These are phyloP conservation scores for Erythrobasidium hasegawianum DNA, from an alignment of 1,284 basidiomycete species.

Conservation along the genomic window DNA sequence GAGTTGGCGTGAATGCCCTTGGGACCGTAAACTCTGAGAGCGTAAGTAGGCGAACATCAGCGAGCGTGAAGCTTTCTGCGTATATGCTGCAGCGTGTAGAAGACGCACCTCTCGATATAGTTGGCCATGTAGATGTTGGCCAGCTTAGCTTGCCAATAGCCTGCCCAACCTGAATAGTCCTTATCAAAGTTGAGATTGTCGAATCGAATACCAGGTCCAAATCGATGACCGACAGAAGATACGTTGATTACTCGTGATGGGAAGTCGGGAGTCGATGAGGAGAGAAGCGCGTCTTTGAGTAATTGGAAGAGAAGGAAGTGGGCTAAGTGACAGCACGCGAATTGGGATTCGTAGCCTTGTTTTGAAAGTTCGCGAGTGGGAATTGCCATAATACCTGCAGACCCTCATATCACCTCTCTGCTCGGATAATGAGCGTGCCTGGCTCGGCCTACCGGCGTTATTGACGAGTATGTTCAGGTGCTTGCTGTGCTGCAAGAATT, in stretches of 20 bases:
- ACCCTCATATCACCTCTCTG: neutral
- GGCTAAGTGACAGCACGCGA: constrained; percentile 6
- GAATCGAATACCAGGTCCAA: neutral
- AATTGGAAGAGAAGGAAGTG: constrained; percentile 24
- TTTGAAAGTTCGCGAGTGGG: constrained; percentile 4
- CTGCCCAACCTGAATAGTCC: constrained; percentile 3
- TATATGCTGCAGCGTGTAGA: neutral
- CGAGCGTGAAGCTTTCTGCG: neutral
- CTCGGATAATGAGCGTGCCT: neutral
- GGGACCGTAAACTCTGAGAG: constrained; percentile 4
- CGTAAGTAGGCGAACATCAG: neutral
- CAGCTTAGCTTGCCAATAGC: constrained; percentile 9
- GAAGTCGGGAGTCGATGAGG: constrained; percentile 9
- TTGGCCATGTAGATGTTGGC: constrained; percentile 19
- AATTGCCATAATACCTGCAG: constrained; percentile 16
- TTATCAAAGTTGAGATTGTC: constrained; percentile 9
- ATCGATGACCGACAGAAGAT: constrained; percentile 7
- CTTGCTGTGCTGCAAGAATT: constrained; percentile 1
- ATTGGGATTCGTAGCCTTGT: constrained; percentile 14
- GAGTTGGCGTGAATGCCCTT: constrained; percentile 11
- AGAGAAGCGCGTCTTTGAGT: neutral
- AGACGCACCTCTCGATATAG: constrained; percentile 3
- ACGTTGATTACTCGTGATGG: constrained; percentile 15
- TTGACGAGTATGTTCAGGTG: constrained; percentile 16
- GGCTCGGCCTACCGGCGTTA: constrained; percentile 6